Base-by-base conservation (phyloP, 305 asterid species). In the Rubia peregrina region DNA sequence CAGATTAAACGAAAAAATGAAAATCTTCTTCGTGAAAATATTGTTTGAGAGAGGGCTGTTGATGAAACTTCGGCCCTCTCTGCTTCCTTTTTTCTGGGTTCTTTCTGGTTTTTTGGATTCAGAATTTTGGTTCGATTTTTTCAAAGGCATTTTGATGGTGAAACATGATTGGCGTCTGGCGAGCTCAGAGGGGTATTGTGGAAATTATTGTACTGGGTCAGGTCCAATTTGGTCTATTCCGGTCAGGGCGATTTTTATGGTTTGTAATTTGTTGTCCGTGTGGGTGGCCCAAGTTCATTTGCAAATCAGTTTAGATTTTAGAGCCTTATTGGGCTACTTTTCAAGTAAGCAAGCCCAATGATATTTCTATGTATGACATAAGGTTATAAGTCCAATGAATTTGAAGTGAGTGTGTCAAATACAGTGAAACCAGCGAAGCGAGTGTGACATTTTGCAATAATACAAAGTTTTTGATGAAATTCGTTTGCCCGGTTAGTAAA, bases 1-100 rank as follows among this genome's bases (percentile, higher is more conserved):
- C n/a, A 56, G n/a, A 56, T 8, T 0, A 22, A 56, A 69, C 38
- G 30, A 57, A 41, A 64, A 53, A 66, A 42, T 57, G 46, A 14
- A 62, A 33, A 38, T 79, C 73, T 73, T 70, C 73, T 66, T 73
- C 69, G 72, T 70, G 76, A 60, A 65, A 22, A 11, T 9, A 19
- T 11, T 33, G 10, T 63, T 10, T 59, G 24, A 16, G 68, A 80
- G 84, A 78, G 84, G 84, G 86, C 81, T 79, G 61, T 21, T 68
- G 59, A 24, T 12, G 46, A 67, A 71, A 64, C 57, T 33, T 63
- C 17, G 30, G 76, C 80, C 88, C 82, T 75, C 82, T 60, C 84
- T 43, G 51, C 51, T 74, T 53, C 72, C 46, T 62, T 64, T 40
- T 67, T n/a, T 48, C 26, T 70, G 64, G 73, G 40, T 62, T 74